phyloP scores from a whole-genome alignment of 257 asterid species.

The Plantago elongata region DNA sequence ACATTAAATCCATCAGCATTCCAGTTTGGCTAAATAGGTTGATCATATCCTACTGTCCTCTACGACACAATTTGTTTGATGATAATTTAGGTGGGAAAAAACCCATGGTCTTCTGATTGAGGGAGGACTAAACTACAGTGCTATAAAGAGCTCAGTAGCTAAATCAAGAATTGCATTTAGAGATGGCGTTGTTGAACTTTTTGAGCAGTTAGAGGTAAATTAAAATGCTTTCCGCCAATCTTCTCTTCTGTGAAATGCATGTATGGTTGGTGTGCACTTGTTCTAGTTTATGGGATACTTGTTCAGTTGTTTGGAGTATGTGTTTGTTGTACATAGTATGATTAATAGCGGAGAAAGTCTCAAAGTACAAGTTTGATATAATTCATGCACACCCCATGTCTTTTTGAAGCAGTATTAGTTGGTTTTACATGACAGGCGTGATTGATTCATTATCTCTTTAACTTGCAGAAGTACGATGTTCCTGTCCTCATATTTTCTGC shows the following conservation, averaged over 20 bases:
- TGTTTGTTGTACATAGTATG: not conserved
- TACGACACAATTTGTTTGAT: constrained; percentile 13
- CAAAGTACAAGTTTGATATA: not conserved
- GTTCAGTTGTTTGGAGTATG: not conserved
- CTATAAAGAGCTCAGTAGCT: constrained; percentile 69
- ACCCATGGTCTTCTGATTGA: constrained; percentile 87
- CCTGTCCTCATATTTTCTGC: constrained; percentile 95
- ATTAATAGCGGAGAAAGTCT: not conserved
- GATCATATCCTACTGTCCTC: not conserved
- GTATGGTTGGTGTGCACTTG: not conserved
- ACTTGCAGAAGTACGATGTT: constrained; percentile 63
- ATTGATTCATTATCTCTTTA: constrained; percentile 16
- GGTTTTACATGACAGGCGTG: constrained; percentile 15
- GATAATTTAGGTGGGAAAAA: constrained; percentile 76
- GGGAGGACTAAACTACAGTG: constrained; percentile 70
- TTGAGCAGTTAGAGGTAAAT: constrained; percentile 81
- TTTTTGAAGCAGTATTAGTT: constrained; percentile 5
- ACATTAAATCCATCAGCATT: not conserved
- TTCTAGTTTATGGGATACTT: not conserved
- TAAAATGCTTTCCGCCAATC: constrained; percentile 12
- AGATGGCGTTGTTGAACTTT: constrained; percentile 83
- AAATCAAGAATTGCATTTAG: constrained; percentile 65
- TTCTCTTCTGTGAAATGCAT: constrained; percentile 3
- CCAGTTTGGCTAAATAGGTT: not conserved
- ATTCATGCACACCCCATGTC: not conserved